These are phyloP conservation scores for Pyrenochaeta sp. DNA, from an alignment of 2,329 filamentous ascomycete species.

Conservation along the genomic window DNA sequence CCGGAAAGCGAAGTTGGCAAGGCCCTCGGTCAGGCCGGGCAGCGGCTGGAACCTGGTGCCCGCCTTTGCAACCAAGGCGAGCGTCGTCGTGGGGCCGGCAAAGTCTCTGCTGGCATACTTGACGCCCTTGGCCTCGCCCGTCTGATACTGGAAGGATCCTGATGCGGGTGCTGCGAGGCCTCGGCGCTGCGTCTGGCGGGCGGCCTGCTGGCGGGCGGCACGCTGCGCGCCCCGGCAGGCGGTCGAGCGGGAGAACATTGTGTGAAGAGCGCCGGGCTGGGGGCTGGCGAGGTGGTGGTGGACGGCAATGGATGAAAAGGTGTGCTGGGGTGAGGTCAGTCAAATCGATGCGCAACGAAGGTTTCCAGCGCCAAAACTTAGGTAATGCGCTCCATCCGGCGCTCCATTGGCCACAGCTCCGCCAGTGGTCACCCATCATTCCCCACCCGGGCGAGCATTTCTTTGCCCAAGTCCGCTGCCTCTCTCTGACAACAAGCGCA, in stretches of 20 bases:
- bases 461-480: background rate
- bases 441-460: constrained; percentile 15
- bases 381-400: constrained; percentile 13
- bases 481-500: background rate
- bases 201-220: constrained; percentile 67
- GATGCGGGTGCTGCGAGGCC: constrained; percentile 73
- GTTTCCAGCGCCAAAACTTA: constrained; percentile 16
- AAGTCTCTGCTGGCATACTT: constrained; percentile 93
- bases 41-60: constrained; percentile 91
- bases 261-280: constrained; percentile 48
- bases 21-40: constrained; percentile 86
- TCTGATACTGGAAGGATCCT: constrained; percentile 86
- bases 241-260: constrained; percentile 74
- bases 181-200: constrained; percentile 64
- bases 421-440: constrained; percentile 15
- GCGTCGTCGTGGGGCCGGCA: constrained; percentile 85
- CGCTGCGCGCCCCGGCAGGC: constrained; percentile 70
- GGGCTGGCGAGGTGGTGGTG: constrained; percentile 58
- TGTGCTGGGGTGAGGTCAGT: constrained; percentile 19
- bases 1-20: constrained; percentile 98
- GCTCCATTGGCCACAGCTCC: constrained; percentile 17
- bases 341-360: constrained; percentile 9
- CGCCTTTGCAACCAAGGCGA: constrained; percentile 92
- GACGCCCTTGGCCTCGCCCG: constrained; percentile 83
- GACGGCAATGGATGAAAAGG: constrained; percentile 57